Conservation (phyloP, 2,329 filamentous ascomycete genomes). For the Cercospora sp. region DNA sequence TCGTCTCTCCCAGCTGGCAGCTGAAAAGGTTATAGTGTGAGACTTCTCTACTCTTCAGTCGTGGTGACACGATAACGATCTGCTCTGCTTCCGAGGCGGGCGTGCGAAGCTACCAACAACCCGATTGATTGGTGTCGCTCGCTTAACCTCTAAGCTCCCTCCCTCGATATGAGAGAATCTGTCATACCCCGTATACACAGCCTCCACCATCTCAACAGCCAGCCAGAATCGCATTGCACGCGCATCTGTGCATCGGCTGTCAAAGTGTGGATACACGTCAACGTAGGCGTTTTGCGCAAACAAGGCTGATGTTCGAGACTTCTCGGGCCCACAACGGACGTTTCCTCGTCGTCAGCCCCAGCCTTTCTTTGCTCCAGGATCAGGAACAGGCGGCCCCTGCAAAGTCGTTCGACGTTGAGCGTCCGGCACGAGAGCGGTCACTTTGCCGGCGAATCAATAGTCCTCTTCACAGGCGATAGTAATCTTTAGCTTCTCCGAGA, state of each 20-base stretch:
- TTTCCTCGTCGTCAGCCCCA: background rate
- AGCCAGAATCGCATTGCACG: background rate
- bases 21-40: background rate
- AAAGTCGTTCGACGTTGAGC: background rate
- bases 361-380: background rate
- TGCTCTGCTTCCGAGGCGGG: background rate
- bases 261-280: background rate
- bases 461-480: background rate
- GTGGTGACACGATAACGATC: background rate
- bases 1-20: background rate
- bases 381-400: background rate
- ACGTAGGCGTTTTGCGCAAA: background rate
- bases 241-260: background rate
- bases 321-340: background rate
- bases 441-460: background rate
- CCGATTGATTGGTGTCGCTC: conserved; percentile 1
- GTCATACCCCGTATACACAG: background rate
- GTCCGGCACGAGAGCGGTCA: background rate
- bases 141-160: background rate
- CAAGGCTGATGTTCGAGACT: background rate
- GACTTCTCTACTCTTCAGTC: background rate
- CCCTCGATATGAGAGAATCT: background rate
- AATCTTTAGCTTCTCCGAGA: background rate
- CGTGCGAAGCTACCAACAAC: background rate
- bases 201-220: background rate